A percentile compares a stretch with the other conserved stretches of the same genome.
These are phyloP conservation scores for Globisporangium emineosum DNA, from an alignment of 352 stramenopile genomes.

Conservation along the genomic window DNA sequence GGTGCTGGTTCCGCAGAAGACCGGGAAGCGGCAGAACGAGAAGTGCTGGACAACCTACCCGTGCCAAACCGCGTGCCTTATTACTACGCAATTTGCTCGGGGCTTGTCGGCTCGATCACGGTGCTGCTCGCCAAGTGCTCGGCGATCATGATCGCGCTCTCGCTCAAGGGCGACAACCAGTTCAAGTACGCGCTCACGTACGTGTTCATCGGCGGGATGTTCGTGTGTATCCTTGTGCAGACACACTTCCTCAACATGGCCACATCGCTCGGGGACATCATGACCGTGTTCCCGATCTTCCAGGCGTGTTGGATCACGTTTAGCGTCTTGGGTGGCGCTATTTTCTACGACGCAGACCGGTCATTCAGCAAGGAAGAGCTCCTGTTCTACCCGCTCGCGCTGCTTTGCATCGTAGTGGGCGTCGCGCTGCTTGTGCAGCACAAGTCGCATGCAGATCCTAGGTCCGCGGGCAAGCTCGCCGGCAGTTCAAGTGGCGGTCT, in stretches of 20 bases:
- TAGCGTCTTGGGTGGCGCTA: conserved; percentile 75
- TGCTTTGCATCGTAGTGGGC: conserved; percentile 64
- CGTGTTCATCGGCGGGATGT: conserved; percentile 84
- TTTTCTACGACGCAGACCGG: conserved; percentile 82
- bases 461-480: conserved; percentile 11
- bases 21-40: background rate
- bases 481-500: conserved; percentile 21
- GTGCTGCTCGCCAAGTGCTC: conserved; percentile 85
- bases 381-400: conserved; percentile 70
- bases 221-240: conserved; percentile 83
- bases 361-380: conserved; percentile 48
- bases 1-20: background rate
- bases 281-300: conserved; percentile 89
- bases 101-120: conserved; percentile 81
- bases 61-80: conserved; percentile 56
- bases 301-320: conserved; percentile 89
- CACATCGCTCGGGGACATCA: conserved; percentile 79
- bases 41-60: background rate
- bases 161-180: conserved; percentile 81
- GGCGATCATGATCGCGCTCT: conserved; percentile 82
- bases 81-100: conserved; percentile 86
- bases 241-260: conserved; percentile 88
- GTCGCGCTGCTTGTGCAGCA: conserved; percentile 77
- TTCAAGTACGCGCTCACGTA: conserved; percentile 85
- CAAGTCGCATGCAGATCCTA: background rate